A percentile compares a stretch with the other conserved stretches of the same genome.
These are phyloP conservation scores for Rhizopogon vesiculosus DNA, from an alignment of 768 basidiomycete species.

Conservation along the genomic window DNA sequence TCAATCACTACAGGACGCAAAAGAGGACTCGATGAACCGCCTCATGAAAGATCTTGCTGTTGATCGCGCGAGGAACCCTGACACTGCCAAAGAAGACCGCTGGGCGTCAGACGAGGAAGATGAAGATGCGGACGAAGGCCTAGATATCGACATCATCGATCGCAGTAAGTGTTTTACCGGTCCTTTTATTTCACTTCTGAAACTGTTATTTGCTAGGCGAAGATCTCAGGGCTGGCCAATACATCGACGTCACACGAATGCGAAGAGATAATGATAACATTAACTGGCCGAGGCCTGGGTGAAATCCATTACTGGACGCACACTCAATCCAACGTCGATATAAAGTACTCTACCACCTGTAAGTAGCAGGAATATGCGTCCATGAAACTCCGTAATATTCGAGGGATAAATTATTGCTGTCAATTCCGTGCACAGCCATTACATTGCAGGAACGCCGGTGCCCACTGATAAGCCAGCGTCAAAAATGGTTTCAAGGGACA, in stretches of 20 bases:
- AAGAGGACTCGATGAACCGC: constrained; percentile 72
- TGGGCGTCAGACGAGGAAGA: constrained; percentile 61
- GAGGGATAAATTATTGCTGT: not conserved
- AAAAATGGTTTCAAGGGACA: not conserved
- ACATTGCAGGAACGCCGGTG: too few relatives aligned
- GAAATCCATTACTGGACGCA: not conserved
- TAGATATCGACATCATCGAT: constrained; percentile 60
- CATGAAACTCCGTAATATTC: not conserved
- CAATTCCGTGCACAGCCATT: constrained; percentile 1
- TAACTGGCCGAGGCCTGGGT: constrained; percentile 72
- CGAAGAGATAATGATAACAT: constrained; percentile 51
- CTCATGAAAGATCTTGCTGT: constrained; percentile 78
- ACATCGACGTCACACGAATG: constrained; percentile 67
- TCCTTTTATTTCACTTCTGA: constrained; percentile 8
- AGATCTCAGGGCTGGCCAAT: constrained; percentile 67
- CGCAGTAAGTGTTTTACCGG: constrained; percentile 45
- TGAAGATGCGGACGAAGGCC: constrained; percentile 47
- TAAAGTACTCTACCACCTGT: not conserved
- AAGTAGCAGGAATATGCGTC: not conserved
- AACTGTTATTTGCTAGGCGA: constrained; percentile 41
- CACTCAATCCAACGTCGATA: not conserved
- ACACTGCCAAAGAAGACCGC: constrained; percentile 46
- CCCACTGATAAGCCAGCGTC: not conserved
- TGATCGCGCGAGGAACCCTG: constrained; percentile 64
- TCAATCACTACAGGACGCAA: constrained; percentile 56